Conservation (phyloP, 2,329 filamentous ascomycete species). For the Colletotrichum echinochloae region DNA sequence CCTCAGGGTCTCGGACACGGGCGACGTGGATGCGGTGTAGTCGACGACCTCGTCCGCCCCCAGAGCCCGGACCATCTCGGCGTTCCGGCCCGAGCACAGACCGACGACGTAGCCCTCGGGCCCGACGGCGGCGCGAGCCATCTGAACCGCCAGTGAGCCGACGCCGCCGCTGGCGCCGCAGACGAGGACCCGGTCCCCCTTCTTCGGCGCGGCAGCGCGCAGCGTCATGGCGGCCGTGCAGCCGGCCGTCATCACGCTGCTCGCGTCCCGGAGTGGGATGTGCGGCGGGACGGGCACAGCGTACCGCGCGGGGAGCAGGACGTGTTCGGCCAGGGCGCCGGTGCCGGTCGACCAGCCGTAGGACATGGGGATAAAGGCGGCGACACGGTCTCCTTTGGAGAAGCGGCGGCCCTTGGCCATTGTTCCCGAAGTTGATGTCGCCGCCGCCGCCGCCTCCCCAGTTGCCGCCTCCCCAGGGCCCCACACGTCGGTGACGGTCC, state of each 20-base stretch:
- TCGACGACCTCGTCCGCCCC: constrained; percentile 61
- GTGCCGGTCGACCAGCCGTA: constrained; percentile 50
- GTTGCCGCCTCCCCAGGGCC: constrained; percentile 40
- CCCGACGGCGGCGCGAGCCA: constrained; percentile 54
- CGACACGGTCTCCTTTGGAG: constrained; percentile 49
- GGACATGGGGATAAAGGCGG: constrained; percentile 53
- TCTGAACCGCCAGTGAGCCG: constrained; percentile 60
- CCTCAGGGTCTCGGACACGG: neutral
- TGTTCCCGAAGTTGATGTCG: neutral
- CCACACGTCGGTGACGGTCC: constrained; percentile 53
- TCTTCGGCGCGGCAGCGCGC: constrained; percentile 51
- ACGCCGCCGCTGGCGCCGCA: constrained; percentile 66
- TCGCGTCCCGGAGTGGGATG: constrained; percentile 49
- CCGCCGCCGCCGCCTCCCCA: neutral
- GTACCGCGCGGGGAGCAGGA: constrained; percentile 51
- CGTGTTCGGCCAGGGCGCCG: constrained; percentile 55
- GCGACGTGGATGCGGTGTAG: neutral
- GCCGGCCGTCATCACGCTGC: constrained; percentile 54
- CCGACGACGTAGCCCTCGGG: constrained; percentile 57
- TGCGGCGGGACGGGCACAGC: constrained; percentile 49
- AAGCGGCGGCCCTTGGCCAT: constrained; percentile 43
- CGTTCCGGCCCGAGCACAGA: constrained; percentile 61
- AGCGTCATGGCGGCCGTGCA: constrained; percentile 54
- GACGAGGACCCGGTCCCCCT: constrained; percentile 57
- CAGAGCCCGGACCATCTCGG: constrained; percentile 57